These are phyloP conservation scores for Mucor piriformis DNA, from an alignment of 371 early-diverging fungal species.

Conservation along the genomic window DNA sequence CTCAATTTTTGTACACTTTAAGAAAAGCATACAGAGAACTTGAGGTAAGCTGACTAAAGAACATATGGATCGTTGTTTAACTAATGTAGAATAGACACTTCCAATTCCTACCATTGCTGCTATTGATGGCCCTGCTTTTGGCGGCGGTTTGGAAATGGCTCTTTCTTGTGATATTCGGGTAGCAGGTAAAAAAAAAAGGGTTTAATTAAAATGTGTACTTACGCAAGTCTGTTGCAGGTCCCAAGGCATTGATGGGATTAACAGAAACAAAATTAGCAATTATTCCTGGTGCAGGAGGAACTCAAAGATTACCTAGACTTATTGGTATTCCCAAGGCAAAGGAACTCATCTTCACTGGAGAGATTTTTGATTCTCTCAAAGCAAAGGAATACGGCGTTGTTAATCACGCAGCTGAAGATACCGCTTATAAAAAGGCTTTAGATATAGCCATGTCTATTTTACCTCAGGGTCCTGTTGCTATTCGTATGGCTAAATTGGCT, in stretches of 20 bases:
- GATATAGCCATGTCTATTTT: slow-evolving; percentile 82
- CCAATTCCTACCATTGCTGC: slow-evolving; percentile 95
- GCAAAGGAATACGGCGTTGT: slow-evolving; percentile 80
- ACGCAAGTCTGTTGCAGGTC: slow-evolving; percentile 25
- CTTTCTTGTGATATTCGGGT: slow-evolving; percentile 91
- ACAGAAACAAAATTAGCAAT: slow-evolving; percentile 96
- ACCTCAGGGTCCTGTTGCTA: slow-evolving; percentile 88
- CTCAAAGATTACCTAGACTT: slow-evolving; percentile 87
- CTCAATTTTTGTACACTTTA: slow-evolving; percentile 79
- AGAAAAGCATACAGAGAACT: slow-evolving; percentile 81
- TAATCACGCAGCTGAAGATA: slow-evolving; percentile 73
- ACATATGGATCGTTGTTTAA: not conserved
- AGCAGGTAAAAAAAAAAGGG: slow-evolving; percentile 69
- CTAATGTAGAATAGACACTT: slow-evolving; percentile 55
- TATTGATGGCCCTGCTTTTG: slow-evolving; percentile 94
- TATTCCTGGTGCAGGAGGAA: slow-evolving; percentile 98
- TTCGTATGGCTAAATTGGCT: slow-evolving; percentile 87
- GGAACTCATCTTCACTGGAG: slow-evolving; percentile 90
- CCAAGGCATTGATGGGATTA: slow-evolving; percentile 82
- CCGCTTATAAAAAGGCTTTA: slow-evolving; percentile 74
- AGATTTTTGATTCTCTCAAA: slow-evolving; percentile 63
- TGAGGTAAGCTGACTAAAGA: slow-evolving; percentile 55
- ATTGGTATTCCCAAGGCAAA: slow-evolving; percentile 90
- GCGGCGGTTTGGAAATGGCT: slow-evolving; percentile 95
- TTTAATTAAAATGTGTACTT: not conserved